Percentiles rank a stretch among this genome's conserved stretches.
Conservation (phyloP, 2,329 filamentous ascomycete genomes). For the Claviceps spartinae region DNA sequence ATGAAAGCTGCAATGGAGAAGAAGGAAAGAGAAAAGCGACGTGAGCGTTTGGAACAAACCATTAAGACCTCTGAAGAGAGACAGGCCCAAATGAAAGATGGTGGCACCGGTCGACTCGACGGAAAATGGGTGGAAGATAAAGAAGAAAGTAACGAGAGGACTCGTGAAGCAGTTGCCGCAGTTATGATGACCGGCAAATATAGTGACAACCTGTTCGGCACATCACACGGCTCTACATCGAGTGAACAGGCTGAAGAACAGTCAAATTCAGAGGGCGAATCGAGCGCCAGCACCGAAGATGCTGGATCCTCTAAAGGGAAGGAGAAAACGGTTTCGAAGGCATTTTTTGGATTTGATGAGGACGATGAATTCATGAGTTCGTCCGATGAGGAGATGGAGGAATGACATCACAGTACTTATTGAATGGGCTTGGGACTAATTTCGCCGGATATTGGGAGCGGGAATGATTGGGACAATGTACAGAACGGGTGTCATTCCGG, state of each 20-base stretch:
- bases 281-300: slow-evolving; percentile 29
- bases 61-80: slow-evolving; percentile 72
- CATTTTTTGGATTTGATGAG: slow-evolving; percentile 68
- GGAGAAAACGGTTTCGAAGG: slow-evolving; percentile 26
- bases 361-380: slow-evolving; percentile 64
- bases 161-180: slow-evolving; percentile 58
- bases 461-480: no score
- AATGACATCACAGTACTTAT: not conserved
- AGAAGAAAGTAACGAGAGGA: slow-evolving; percentile 77
- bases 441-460: no score
- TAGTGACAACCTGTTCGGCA: slow-evolving; percentile 44
- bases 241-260: slow-evolving; percentile 15
- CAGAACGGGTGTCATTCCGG: not conserved
- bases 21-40: slow-evolving; percentile 77
- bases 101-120: slow-evolving; percentile 58
- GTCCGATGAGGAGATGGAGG: slow-evolving; percentile 40
- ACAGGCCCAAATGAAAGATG: slow-evolving; percentile 70
- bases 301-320: slow-evolving; percentile 22
- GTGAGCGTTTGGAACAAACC: slow-evolving; percentile 76
- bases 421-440: no score
- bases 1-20: slow-evolving; percentile 96
- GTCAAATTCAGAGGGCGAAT: slow-evolving; percentile 23
- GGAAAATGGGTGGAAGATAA: slow-evolving; percentile 93
- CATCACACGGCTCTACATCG: slow-evolving; percentile 35
- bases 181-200: slow-evolving; percentile 53